Percentiles rank a stretch among this genome's conserved stretches.
These are phyloP conservation scores for Rubia tinctorum DNA, from an alignment of 305 asterid genomes.

Conservation along the genomic window DNA sequence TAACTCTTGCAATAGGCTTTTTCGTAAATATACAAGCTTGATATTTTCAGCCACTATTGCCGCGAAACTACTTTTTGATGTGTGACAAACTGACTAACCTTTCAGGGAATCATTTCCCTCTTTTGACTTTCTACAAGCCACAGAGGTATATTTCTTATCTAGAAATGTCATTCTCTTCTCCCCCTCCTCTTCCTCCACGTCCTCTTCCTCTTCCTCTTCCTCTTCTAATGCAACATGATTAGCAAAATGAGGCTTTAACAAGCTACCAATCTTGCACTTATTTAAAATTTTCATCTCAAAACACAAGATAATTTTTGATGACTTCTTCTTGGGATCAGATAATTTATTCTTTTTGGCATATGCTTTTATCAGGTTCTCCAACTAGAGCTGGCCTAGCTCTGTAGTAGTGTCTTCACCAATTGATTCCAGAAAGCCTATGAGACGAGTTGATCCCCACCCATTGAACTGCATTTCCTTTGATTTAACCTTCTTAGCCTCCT, in stretches of 20 bases:
- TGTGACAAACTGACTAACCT: too few species aligned
- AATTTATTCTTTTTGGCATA: constrained; percentile 27
- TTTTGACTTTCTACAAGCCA: too few species aligned
- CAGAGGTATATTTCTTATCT: neutral
- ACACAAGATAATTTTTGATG: constrained; percentile 38
- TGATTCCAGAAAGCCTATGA: too few species aligned
- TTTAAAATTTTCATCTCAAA: constrained; percentile 42
- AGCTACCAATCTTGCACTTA: constrained; percentile 40
- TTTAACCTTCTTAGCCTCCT: too few species aligned
- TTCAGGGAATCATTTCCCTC: too few species aligned
- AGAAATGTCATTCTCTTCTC: neutral
- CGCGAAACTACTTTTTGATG: constrained; percentile 44
- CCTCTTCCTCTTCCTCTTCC: constrained; percentile 24
- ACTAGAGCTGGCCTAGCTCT: too few species aligned
- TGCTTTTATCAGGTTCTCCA: too few species aligned
- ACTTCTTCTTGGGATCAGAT: constrained; percentile 42
- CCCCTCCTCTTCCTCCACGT: constrained; percentile 26
- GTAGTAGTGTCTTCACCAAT: too few species aligned
- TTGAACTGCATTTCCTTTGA: too few species aligned
- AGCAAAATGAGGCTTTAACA: constrained; percentile 62
- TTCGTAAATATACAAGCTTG: constrained; percentile 78
- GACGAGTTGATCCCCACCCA: too few species aligned
- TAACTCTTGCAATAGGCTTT: constrained; percentile 52
- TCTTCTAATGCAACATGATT: constrained; percentile 38
- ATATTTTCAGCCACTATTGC: constrained; percentile 60